These are phyloP conservation scores for Cryptococcus sp. DNA, from an alignment of 1,284 basidiomycete species.

Conservation along the genomic window DNA sequence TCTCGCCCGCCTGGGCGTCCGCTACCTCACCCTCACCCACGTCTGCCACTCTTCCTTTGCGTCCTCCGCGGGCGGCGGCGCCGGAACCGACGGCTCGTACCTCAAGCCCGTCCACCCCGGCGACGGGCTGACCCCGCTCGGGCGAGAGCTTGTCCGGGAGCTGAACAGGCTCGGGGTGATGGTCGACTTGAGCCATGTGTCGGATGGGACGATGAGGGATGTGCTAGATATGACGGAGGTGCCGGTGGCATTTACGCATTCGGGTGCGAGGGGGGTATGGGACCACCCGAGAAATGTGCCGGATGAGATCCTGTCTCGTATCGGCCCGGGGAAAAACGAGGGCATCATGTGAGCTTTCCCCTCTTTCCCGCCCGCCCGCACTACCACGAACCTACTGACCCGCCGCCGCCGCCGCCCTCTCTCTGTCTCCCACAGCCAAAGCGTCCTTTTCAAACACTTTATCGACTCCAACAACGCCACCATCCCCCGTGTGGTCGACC, in stretches of 20 bases:
- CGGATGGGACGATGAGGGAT: slow-evolving; percentile 64
- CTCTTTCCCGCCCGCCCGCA: background rate
- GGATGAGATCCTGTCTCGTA: slow-evolving; percentile 62
- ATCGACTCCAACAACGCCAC: slow-evolving; percentile 38
- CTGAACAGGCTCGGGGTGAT: slow-evolving; percentile 80
- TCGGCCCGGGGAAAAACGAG: slow-evolving; percentile 64
- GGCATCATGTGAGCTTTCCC: slow-evolving; percentile 56
- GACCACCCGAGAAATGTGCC: slow-evolving; percentile 62
- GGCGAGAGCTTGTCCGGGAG: slow-evolving; percentile 65
- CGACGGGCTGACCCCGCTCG: slow-evolving; percentile 44
- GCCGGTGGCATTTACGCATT: slow-evolving; percentile 81
- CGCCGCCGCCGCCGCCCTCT: background rate
- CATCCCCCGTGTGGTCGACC: slow-evolving; percentile 65
- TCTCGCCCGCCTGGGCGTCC: slow-evolving; percentile 70
- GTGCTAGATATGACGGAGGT: slow-evolving; percentile 63
- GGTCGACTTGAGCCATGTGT: slow-evolving; percentile 76
- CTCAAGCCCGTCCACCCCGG: slow-evolving; percentile 18
- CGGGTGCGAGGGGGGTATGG: slow-evolving; percentile 65
- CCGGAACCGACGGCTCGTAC: slow-evolving; percentile 5
- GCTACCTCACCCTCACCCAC: slow-evolving; percentile 80
- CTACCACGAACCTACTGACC: no score
- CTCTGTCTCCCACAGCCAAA: slow-evolving; percentile 55
- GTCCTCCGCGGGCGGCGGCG: slow-evolving; percentile 63
- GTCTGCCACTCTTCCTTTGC: slow-evolving; percentile 71
- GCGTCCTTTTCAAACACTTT: slow-evolving; percentile 24